Evolutionary conservation across 225 moss, liverwort and hornwort genomes (phyloP), one percentile per base, ranked within the genome.

Genomic region (Bryoerythrophyllum caledonicum): DNA sequence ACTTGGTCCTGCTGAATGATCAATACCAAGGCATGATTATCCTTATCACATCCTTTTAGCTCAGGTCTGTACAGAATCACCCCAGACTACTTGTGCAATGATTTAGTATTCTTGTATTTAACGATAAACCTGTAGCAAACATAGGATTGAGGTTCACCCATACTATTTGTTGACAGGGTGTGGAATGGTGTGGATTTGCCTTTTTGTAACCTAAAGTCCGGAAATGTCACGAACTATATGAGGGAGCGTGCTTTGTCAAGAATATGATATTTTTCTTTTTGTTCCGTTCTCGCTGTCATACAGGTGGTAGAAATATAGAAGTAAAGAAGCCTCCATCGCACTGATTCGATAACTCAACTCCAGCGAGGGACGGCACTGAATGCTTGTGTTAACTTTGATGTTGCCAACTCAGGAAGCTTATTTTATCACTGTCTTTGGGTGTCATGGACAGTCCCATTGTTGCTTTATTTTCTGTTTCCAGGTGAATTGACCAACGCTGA

Each of bases 1-100:
- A 91, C 83, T 93, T 75, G 96, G 88, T 71, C 93, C 93, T 62
- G 83, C 78, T 77, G 90, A 64, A 93, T 90, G 21, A 81, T 90
- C 32, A 89, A 90, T 53, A 90, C 93, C 63, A 80, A 38, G 92
- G 40, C 90, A 96, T 68, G 79, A 90, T 60, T 90, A 96, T 81
- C 93, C 96, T 63, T 87, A 93, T 76, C 67, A 79, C 82, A 94
- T 92, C 70, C 74, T 96, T 32, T 83, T 89, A 73, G 86, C 92
- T 51, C 92, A 96, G 80, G 82, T 90, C 19, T 65, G 37, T 20
- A 68, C 13, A 8, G 71, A 66, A n/a, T 27, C 20, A 5, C 30
- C 15, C 6, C 15, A 26, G 38, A 26, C 46, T 43, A 63, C 34
- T 67, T 48, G 30, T 32, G 7, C 15, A 43, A 3, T 32, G 15